Evolutionary conservation across 2,329 filamentous ascomycete species (phyloP).

Genomic region (Alternaria ethzedia): DNA sequence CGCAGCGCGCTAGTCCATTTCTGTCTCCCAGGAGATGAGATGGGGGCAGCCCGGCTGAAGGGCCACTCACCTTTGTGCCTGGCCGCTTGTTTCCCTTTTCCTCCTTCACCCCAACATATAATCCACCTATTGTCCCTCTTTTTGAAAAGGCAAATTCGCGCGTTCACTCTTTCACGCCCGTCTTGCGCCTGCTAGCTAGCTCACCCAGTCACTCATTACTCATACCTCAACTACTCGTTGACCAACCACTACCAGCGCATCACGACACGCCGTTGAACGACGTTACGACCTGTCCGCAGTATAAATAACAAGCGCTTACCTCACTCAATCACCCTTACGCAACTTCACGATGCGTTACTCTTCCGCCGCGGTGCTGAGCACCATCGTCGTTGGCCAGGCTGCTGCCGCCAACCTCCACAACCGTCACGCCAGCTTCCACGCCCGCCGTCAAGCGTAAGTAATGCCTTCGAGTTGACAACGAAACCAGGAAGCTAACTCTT

Average conservation of each 20-base stretch:
- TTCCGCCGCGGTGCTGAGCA: constrained; percentile 46
- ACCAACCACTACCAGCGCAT: constrained; percentile 3
- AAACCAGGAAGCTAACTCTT: constrained; percentile 9
- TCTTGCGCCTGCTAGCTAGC: constrained; percentile 23
- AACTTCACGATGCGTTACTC: constrained; percentile 43
- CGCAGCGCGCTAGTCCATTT: constrained; percentile 20
- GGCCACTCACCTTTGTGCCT: constrained; percentile 25
- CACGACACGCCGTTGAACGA: constrained; percentile 33
- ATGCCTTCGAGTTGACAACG: not conserved
- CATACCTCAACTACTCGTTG: constrained; percentile 4
- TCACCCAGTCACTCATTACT: constrained; percentile 38
- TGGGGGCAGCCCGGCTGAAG: constrained; percentile 29
- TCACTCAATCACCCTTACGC: constrained; percentile 8
- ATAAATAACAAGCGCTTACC: constrained; percentile 12
- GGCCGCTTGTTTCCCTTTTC: constrained; percentile 31
- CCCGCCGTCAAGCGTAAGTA: constrained; percentile 42
- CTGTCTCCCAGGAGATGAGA: constrained; percentile 30
- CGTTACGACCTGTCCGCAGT: constrained; percentile 27
- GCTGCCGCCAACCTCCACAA: constrained; percentile 39
- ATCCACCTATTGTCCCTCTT: constrained; percentile 31
- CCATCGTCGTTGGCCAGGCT: constrained; percentile 45
- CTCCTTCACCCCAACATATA: constrained; percentile 35
- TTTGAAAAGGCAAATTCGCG: constrained; percentile 36
- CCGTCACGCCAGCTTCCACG: constrained; percentile 48
- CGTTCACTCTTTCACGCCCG: constrained; percentile 50